Percentiles rank a stretch among this genome's conserved stretches.
Conservation (phyloP, 495 filamentous ascomycete species). For the Podospora didyma region DNA sequence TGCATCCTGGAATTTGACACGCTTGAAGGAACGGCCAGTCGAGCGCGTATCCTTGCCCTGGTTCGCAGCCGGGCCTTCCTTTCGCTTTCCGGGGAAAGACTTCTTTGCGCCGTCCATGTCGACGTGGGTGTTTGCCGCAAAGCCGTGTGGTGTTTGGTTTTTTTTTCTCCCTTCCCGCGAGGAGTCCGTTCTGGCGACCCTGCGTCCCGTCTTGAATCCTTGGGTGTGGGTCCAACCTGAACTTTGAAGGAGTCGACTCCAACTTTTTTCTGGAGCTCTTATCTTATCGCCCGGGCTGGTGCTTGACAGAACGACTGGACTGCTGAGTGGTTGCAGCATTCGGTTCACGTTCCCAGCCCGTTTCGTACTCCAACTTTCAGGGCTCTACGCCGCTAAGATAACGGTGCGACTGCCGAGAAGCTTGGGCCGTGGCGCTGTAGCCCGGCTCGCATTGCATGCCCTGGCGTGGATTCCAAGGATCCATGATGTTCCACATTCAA, state of each 20-base stretch:
- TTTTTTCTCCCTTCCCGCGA: no score
- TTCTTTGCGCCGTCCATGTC: conserved; percentile 8
- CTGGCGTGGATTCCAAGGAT: no score
- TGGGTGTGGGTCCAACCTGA: background rate
- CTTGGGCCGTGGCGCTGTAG: background rate
- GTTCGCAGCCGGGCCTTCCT: conserved; percentile 9
- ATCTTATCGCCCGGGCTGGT: conserved; percentile 14
- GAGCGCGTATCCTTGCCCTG: conserved; percentile 10
- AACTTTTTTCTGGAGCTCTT: conserved; percentile 21
- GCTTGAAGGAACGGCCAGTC: conserved; percentile 30
- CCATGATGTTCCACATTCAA: background rate
- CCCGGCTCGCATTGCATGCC: no score
- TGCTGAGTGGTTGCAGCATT: no score
- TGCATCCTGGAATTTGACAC: conserved; percentile 63
- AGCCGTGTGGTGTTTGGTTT: background rate
- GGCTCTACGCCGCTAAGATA: no score
- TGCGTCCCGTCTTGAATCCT: background rate
- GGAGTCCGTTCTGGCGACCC: background rate
- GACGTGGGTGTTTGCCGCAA: background rate
- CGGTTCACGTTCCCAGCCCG: no score
- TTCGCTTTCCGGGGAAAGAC: conserved; percentile 11
- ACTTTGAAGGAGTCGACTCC: background rate
- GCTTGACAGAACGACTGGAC: no score
- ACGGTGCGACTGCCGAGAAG: background rate
- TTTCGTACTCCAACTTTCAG: no score